Evolutionary conservation across 1,284 basidiomycete genomes (phyloP), one percentile per base, ranked within the genome.

Genomic region (Cutaneotrichosporon sp.): DNA sequence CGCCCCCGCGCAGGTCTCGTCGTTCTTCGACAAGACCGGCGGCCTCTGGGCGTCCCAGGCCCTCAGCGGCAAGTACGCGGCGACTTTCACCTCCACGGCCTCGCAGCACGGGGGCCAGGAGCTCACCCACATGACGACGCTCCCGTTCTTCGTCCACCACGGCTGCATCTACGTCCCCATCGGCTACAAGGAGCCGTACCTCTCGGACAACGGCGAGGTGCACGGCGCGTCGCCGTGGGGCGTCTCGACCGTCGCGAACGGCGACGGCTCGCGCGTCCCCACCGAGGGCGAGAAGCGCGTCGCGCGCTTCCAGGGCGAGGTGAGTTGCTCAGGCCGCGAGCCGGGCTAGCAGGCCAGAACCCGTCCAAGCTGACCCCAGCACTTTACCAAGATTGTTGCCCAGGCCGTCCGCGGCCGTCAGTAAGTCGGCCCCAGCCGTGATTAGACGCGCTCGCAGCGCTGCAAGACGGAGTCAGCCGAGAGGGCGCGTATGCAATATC

Each of bases 61-160:
- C 0, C 85, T 95, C 54, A 79, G 84, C 55, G 91, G 90, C 72
- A 97, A 97, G 82, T 90, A 82, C 57, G 92, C 59, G 56, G 45
- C 63, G 38, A 67, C 71, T 56, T 74, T 76, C 70, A 75, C 73
- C 60, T 75, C 74, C 34, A 68, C 69, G 43, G 75, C 71, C 6
- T 65, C 71, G 47, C 76, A 74, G 59, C 80, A 81, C 71, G 78
- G 79, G 56, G 80, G 81, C 60, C 79, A 80, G 60, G 79, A 81
- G 75, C 75, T 84, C 25, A 93, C 92, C 45, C 82, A 83, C 34
- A 66, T 87, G 64, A 85, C 84, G 70, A 77, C 84, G 47, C 67
- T 93, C 56, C 90, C 90, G 25, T 90, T 88, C 52, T 82, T 93
- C 66, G 81, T 84, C 22, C 92, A 95, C 80, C 91, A 92, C 61